Base-by-base conservation (phyloP, 345 rosid genomes). In the Ceriops tagal region DNA sequence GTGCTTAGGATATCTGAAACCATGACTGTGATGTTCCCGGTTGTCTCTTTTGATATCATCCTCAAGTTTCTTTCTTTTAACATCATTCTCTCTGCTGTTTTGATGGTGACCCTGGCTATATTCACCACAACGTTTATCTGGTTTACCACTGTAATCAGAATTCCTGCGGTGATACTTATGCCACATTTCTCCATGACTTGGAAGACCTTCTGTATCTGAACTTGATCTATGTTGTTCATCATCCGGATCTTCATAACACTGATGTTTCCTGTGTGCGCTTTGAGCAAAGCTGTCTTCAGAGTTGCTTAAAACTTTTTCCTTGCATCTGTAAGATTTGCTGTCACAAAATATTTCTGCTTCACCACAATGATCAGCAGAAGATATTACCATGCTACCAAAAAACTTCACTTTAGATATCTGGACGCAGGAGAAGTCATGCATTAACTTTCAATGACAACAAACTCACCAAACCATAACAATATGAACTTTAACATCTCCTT, bases 181-280 rank as follows among this genome's bases (percentile, higher is more conserved):
- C 73, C 28, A 53, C 71, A 69, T 76, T 61, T 64, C 79, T 66
- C 63, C 61, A 55, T 79, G 69, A 72, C 81, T 47, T 56, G 77
- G 77, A 62, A 76, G 28, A 66, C 77, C 72, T 58, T 77, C 83
- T 18, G 71, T 73, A 27, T 74, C 78, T 34, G 83, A 79, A 62
- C 78, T 79, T 37, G 78, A 78, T 47, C 74, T 78, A 65, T 79
- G 78, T 13, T 5, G 59, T 5, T 62, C 73, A 62, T 62, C 52
- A 32, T 51, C 27, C 24, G 28, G 34, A 52, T 62, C 35, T 24
- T 19, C 18, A 62, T 3, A 28, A 3, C 8, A 63, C 46, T 26
- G n/a, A 73, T 46, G 61, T 65, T 75, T 72, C 65, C 21, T 22
- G n/a, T 55, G 64, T 2, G 73, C 56, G 61, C 70, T 64, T 47